Evolutionary conservation across 805 yeast genomes (phyloP).

Genomic region (Torulaspora maleeae): DNA sequence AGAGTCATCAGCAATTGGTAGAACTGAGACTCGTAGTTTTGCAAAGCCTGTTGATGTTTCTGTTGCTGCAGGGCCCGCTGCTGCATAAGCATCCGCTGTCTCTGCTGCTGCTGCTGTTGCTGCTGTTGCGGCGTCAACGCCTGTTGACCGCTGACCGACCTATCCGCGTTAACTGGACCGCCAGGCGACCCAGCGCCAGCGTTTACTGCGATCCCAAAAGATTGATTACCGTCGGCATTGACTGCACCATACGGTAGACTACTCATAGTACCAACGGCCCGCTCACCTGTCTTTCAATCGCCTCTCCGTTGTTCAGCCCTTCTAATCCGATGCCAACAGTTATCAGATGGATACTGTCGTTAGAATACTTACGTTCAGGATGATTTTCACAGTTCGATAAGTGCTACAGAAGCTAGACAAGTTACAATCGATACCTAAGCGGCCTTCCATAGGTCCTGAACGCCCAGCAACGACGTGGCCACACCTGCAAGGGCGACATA

Average conservation of each 20-base stretch:
- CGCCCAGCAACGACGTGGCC: slow-evolving; percentile 72
- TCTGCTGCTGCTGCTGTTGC: slow-evolving; percentile 25
- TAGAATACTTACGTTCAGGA: not conserved
- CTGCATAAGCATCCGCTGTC: slow-evolving; percentile 34
- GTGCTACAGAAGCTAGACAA: not conserved
- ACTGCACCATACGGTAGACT: slow-evolving; percentile 2
- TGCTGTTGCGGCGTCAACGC: slow-evolving; percentile 21
- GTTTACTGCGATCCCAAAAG: slow-evolving; percentile 25
- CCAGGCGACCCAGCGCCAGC: slow-evolving; percentile 12
- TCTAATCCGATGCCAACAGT: not conserved
- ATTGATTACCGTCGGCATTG: slow-evolving; percentile 2
- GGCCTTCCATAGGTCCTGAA: slow-evolving; percentile 63
- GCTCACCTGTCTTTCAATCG: not conserved
- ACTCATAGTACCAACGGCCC: slow-evolving; percentile 1
- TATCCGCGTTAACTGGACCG: slow-evolving; percentile 12
- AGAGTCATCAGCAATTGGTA: slow-evolving; percentile 35
- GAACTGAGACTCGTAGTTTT: slow-evolving; percentile 41
- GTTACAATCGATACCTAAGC: slow-evolving; percentile 21
- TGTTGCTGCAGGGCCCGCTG: slow-evolving; percentile 27
- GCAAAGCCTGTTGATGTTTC: slow-evolving; percentile 40
- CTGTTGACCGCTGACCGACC: slow-evolving; percentile 13
- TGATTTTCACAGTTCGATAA: not conserved
- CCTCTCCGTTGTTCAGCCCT: not conserved
- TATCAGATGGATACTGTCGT: too few relatives aligned
- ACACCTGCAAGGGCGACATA: slow-evolving; percentile 80